Conservation (phyloP, 768 basidiomycete genomes). For the Infundibulicybe gibba region DNA sequence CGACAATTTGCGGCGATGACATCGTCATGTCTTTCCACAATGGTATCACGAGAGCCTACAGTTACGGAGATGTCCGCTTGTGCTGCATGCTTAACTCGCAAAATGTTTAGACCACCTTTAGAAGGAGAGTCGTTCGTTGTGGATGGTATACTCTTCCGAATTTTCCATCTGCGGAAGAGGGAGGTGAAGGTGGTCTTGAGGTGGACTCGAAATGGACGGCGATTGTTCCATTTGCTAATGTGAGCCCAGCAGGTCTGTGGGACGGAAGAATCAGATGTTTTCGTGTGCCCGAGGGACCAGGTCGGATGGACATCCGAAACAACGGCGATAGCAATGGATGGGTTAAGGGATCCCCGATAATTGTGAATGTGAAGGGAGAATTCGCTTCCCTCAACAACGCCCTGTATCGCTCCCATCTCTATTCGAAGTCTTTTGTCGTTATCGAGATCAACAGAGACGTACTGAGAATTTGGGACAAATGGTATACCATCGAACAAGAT, state of each 20-base stretch:
- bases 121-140: slow-evolving; percentile 26
- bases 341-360: slow-evolving; percentile 53
- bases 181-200: slow-evolving; percentile 44
- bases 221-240: slow-evolving; percentile 48
- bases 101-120: slow-evolving; percentile 38
- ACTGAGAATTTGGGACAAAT: slow-evolving; percentile 45
- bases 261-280: slow-evolving; percentile 23
- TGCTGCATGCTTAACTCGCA: slow-evolving; percentile 38
- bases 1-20: slow-evolving; percentile 30
- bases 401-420: slow-evolving; percentile 58
- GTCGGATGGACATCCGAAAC: slow-evolving; percentile 54
- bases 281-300: slow-evolving; percentile 50
- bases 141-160: slow-evolving; percentile 33
- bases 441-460: slow-evolving; percentile 40
- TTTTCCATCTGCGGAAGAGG: slow-evolving; percentile 39
- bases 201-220: slow-evolving; percentile 49
- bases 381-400: slow-evolving; percentile 60
- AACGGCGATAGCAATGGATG: slow-evolving; percentile 43
- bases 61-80: slow-evolving; percentile 51
- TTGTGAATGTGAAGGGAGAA: slow-evolving; percentile 63
- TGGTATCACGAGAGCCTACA: slow-evolving; percentile 32
- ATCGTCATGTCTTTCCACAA: slow-evolving; percentile 43
- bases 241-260: slow-evolving; percentile 50
- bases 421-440: slow-evolving; percentile 39
- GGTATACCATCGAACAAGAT: slow-evolving; percentile 54